Conservation (phyloP, 768 basidiomycete genomes). For the Lactarius akahatsu region DNA sequence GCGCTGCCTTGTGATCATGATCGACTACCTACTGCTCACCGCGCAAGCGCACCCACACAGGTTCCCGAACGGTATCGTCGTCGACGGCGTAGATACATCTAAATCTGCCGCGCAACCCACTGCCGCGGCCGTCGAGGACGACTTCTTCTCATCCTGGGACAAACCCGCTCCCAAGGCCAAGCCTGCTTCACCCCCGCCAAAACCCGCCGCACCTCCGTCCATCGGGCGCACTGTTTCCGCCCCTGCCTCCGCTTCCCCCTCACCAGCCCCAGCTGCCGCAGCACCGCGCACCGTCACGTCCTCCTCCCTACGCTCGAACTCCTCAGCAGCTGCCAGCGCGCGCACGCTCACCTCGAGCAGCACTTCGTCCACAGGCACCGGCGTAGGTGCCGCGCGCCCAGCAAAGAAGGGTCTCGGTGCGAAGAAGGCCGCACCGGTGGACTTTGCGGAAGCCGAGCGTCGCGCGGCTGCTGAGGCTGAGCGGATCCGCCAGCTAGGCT, state of each 20-base stretch:
- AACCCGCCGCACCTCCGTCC: constrained; percentile 18
- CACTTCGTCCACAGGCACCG: constrained; percentile 33
- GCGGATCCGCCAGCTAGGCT: constrained; percentile 86
- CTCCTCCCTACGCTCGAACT: constrained; percentile 53
- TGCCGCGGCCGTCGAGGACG: constrained; percentile 61
- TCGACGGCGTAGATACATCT: constrained; percentile 73
- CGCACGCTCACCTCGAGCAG: constrained; percentile 44
- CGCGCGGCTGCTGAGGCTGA: constrained; percentile 92
- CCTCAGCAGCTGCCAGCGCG: constrained; percentile 44
- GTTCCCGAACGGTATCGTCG: constrained; percentile 69
- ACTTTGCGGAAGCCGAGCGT: constrained; percentile 93
- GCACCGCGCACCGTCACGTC: constrained; percentile 66
- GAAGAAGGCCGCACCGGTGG: constrained; percentile 77
- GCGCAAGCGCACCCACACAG: constrained; percentile 39
- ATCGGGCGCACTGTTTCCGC: constrained; percentile 27
- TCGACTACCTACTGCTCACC: constrained; percentile 11
- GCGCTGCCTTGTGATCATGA: constrained; percentile 31
- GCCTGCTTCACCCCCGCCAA: constrained; percentile 31
- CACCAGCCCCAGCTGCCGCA: constrained; percentile 37
- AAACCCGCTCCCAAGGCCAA: constrained; percentile 56
- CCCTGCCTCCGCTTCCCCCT: neutral
- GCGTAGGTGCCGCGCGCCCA: constrained; percentile 51
- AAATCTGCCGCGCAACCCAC: constrained; percentile 37
- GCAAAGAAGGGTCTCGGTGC: constrained; percentile 83
- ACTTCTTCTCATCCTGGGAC: constrained; percentile 98